Evolutionary conservation across 2,329 filamentous ascomycete genomes (phyloP).

Genomic region (Xylaria hypoxylon): DNA sequence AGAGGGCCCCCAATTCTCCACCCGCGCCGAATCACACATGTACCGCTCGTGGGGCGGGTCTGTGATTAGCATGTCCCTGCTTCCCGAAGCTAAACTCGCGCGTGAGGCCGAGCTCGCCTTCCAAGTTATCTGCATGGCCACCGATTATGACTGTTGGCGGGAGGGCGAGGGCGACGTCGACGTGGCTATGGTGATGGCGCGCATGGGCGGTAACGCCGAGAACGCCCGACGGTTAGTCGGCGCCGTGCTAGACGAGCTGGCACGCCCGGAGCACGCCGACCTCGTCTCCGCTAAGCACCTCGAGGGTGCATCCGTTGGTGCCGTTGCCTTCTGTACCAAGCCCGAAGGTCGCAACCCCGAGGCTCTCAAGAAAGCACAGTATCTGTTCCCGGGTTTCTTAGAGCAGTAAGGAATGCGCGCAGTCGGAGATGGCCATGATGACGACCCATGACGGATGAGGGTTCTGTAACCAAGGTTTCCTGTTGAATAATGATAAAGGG

Average conservation of each 20-base stretch:
- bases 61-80: constrained; percentile 97
- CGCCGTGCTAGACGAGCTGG: constrained; percentile 87
- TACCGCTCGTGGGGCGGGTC: constrained; percentile 94
- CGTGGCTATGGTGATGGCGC: constrained; percentile 95
- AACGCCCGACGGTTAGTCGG: constrained; percentile 89
- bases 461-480: constrained; percentile 5
- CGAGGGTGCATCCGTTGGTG: constrained; percentile 79
- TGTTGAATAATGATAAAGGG: constrained; percentile 7
- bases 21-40: constrained; percentile 93
- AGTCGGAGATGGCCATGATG: neutral
- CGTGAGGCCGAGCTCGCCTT: constrained; percentile 96
- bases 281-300: constrained; percentile 85
- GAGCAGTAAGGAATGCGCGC: constrained; percentile 9
- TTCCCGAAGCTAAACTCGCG: constrained; percentile 96
- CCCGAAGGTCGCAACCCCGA: constrained; percentile 77
- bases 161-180: constrained; percentile 75
- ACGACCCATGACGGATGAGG: constrained; percentile 24
- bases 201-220: constrained; percentile 92
- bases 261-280: constrained; percentile 76
- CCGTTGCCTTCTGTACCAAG: constrained; percentile 85
- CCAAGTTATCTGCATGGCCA: constrained; percentile 99
- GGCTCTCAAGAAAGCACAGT: constrained; percentile 82
- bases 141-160: constrained; percentile 99
- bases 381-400: constrained; percentile 87
- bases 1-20: constrained; percentile 99